Percentiles rank a stretch among this genome's conserved stretches.
Evolutionary conservation across 1,284 basidiomycete genomes (phyloP).

Genomic region (Tilletia indica): DNA sequence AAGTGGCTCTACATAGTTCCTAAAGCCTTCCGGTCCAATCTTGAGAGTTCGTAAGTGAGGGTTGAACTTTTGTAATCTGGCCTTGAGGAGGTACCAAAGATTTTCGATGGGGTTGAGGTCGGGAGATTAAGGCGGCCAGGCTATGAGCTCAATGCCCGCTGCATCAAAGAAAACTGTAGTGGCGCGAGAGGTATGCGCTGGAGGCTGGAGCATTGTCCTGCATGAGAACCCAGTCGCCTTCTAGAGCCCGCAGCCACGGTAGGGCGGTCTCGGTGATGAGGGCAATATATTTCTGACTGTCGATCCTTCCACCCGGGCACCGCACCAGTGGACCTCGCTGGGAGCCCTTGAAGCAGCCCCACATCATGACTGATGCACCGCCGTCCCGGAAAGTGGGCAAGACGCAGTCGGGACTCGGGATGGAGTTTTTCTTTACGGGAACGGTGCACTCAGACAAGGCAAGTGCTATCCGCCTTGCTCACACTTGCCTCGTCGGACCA

Average conservation of each 20-base stretch:
- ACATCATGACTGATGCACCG: background rate
- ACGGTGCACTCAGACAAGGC: background rate
- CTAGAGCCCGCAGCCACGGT: background rate
- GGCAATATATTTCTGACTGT: background rate
- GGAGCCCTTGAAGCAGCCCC: background rate
- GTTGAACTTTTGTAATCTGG: background rate
- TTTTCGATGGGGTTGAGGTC: constrained; percentile 15
- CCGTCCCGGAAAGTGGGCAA: background rate
- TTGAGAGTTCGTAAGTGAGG: background rate
- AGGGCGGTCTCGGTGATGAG: background rate
- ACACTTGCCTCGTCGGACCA: background rate
- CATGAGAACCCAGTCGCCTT: background rate
- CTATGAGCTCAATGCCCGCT: background rate
- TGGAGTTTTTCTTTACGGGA: background rate
- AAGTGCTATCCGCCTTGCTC: background rate
- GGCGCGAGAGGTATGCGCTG: background rate
- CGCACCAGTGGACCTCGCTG: background rate
- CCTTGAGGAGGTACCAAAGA: background rate
- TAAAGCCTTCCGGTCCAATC: background rate
- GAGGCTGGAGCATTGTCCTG: constrained; percentile 5
- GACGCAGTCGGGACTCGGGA: background rate
- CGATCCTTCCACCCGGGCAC: no score
- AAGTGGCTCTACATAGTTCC: background rate
- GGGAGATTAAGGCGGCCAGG: no score
- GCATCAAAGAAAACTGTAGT: background rate